Evolutionary conservation across 2,329 filamentous ascomycete species (phyloP), one percentile per base, ranked within the genome.

Genomic region (Didymella glomerata): DNA sequence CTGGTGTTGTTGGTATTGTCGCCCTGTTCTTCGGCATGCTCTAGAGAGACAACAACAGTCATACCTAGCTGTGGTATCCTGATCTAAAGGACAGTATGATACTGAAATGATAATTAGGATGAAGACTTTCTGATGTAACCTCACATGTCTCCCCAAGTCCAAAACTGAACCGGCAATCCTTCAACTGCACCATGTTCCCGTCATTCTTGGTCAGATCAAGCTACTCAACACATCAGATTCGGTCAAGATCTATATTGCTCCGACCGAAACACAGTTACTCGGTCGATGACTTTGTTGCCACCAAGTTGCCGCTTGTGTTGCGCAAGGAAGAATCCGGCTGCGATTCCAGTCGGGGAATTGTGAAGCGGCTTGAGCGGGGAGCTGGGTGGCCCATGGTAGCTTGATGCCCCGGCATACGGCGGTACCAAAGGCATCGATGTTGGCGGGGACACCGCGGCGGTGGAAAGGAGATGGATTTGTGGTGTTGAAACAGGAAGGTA

Each of bases 291-390:
- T 38, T 61, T 62, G 25, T 49, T 18, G 1, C 48, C 38, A 8
- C 56, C 56, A 8, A 64, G 28, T 25, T 66, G 38, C 20, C 11
- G n/a, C 32, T 60, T 62, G 28, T 66, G 63, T 24, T 66, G 61
- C 3, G 56, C 56, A 8, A 64, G 36, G 22, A 62, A 64, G 50
- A 51, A 64, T 3, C 54, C 61, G 8, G 54, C 36, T 0, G 55
- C 56, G 1, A 56, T 18, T 0, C 58, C 63, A 27, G 60, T 64
- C 2, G 56, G 50, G 11, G 27, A 57, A 54, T 0, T 44, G 46
- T 11, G 46, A 49, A 14, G 60, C 60, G 20, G 8, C 13, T n/a
- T 18, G 28, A 4, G 28, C 20, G 14, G 54, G 30, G 28, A 49
- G 36, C 8, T 48, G 47, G 41, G 53, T 62, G 11, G 46, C 60